Percentiles rank a stretch among this genome's conserved stretches.
Conservation (phyloP, 1,139 yeast species). For the Hyphopichia pseudoburtonii region DNA sequence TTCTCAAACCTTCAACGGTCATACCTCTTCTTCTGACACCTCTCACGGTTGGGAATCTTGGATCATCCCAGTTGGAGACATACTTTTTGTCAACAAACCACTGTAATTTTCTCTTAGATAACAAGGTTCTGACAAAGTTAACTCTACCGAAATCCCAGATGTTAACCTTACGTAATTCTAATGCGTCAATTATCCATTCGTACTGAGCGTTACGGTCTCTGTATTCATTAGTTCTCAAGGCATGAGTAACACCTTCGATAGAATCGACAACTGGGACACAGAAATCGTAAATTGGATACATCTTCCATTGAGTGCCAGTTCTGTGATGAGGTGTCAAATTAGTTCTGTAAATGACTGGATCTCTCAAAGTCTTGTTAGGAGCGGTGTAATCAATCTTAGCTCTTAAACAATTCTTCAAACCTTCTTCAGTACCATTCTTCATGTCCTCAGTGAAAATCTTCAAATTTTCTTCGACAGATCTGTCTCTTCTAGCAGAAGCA, state of each 20-base stretch:
- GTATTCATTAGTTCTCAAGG: conserved; percentile 95
- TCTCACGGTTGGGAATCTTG: conserved; percentile 97
- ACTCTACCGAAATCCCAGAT: conserved; percentile 98
- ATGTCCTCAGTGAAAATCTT: conserved; percentile 81
- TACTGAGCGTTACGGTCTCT: conserved; percentile 97
- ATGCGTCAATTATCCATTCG: conserved; percentile 87
- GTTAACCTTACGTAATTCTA: conserved; percentile 84
- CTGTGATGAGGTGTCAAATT: conserved; percentile 96
- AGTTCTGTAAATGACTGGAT: conserved; percentile 95
- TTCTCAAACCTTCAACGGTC: conserved; percentile 95
- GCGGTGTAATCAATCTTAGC: conserved; percentile 92
- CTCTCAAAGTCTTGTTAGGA: conserved; percentile 90
- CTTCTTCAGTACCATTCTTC: conserved; percentile 90
- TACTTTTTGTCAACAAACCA: conserved; percentile 93
- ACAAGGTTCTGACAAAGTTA: conserved; percentile 89
- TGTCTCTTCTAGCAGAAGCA: conserved; percentile 84
- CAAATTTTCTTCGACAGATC: conserved; percentile 88
- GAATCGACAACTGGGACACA: conserved; percentile 96
- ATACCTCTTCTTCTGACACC: conserved; percentile 99
- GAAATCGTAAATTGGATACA: conserved; percentile 97
- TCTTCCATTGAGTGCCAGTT: conserved; percentile 88
- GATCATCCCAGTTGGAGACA: conserved; percentile 96
- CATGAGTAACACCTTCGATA: conserved; percentile 94
- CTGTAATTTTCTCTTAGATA: conserved; percentile 95
- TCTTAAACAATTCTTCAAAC: conserved; percentile 85